Conservation (phyloP, 2,329 filamentous ascomycete species). For the Penicillium sp. region DNA sequence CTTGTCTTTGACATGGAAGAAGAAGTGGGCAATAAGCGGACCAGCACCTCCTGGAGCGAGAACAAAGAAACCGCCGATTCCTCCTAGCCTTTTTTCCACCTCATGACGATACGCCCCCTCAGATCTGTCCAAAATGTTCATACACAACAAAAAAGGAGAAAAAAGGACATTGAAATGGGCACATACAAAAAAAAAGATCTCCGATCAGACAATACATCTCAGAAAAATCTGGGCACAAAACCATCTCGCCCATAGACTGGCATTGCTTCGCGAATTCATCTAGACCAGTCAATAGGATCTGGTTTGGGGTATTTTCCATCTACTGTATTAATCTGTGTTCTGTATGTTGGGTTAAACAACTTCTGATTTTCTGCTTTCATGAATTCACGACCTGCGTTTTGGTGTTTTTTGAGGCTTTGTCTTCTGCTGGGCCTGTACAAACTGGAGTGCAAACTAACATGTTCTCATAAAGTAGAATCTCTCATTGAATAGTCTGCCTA, state of each 20-base stretch:
- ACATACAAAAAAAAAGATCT: slow-evolving; percentile 18
- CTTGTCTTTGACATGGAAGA: slow-evolving; percentile 55
- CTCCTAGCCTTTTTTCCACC: slow-evolving; percentile 9
- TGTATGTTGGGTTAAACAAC: slow-evolving; percentile 4
- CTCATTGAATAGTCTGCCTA: slow-evolving; percentile 5
- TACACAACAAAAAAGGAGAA: slow-evolving; percentile 14
- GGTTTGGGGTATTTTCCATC: slow-evolving; percentile 1
- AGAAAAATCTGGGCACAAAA: neutral
- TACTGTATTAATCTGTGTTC: slow-evolving; percentile 25
- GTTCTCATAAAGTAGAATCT: neutral
- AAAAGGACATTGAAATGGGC: slow-evolving; percentile 20
- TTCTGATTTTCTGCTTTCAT: slow-evolving; percentile 8
- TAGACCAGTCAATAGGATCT: slow-evolving; percentile 18
- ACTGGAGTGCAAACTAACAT: slow-evolving; percentile 22
- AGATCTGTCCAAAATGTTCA: slow-evolving; percentile 10
- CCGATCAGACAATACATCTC: slow-evolving; percentile 13
- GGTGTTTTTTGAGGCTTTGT: slow-evolving; percentile 10
- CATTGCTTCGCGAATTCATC: slow-evolving; percentile 9
- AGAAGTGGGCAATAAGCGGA: slow-evolving; percentile 50
- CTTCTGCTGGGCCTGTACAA: slow-evolving; percentile 19
- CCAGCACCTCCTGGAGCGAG: slow-evolving; percentile 37
- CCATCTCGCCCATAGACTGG: slow-evolving; percentile 18
- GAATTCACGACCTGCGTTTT: slow-evolving; percentile 16
- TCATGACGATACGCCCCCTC: slow-evolving; percentile 21
- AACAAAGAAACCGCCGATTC: slow-evolving; percentile 31